A percentile compares a stretch with the other conserved stretches of the same genome.
Evolutionary conservation across 1,139 yeast genomes (phyloP).

Genomic region (Hyphopichia khmerensis): DNA sequence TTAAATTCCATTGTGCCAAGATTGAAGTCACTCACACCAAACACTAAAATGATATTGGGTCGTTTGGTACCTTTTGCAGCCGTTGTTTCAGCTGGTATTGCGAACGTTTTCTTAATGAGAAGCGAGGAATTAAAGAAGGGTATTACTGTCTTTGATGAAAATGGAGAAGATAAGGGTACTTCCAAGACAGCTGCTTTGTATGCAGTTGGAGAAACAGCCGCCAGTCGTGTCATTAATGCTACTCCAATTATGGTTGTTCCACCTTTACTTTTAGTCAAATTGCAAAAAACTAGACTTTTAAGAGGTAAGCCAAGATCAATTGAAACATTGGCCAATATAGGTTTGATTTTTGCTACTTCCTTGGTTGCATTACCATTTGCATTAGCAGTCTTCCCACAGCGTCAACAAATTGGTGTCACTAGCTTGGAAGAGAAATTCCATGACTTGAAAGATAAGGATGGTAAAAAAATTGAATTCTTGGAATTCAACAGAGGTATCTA

Average conservation of each 20-base stretch:
- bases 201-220: conserved; percentile 97
- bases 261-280: conserved; percentile 73
- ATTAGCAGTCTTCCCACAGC: conserved; percentile 91
- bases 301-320: conserved; percentile 64
- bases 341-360: conserved; percentile 80
- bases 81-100: conserved; percentile 93
- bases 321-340: conserved; percentile 73
- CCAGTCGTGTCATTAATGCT: conserved; percentile 91
- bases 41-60: conserved; percentile 67
- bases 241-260: conserved; percentile 97
- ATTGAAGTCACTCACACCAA: conserved; percentile 63
- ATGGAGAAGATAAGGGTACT: conserved; percentile 70
- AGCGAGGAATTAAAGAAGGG: conserved; percentile 91
- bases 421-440: conserved; percentile 66
- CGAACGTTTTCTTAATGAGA: conserved; percentile 93
- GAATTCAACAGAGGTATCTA: conserved; percentile 93
- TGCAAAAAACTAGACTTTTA: conserved; percentile 64
- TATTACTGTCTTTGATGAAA: conserved; percentile 62
- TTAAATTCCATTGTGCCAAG: conserved; percentile 85
- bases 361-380: conserved; percentile 92
- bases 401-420: conserved; percentile 57
- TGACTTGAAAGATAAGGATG: conserved; percentile 59
- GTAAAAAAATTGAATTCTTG: conserved; percentile 57
- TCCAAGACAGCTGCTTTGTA: conserved; percentile 84
- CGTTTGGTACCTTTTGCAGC: conserved; percentile 97